Evolutionary conservation across 306 rosid species (phyloP).

Genomic region (Psophocarpus tetragonolobus): DNA sequence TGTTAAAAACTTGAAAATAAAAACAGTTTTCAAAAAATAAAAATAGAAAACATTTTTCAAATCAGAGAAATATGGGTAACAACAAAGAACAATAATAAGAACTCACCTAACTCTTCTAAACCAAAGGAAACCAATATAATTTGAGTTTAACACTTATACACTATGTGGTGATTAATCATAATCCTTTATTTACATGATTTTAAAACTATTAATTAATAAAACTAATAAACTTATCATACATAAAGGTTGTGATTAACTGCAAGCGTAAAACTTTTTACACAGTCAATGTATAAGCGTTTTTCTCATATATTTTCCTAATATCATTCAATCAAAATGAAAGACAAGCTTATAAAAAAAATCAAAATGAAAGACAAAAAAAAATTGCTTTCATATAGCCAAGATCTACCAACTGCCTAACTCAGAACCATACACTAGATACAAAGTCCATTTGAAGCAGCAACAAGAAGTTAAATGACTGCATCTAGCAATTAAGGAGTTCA

Average conservation of each 20-base stretch:
- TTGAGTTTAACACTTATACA: too few relatives aligned
- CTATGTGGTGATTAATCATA: too few relatives aligned
- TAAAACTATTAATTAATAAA: too few relatives aligned
- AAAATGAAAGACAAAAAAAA: background rate
- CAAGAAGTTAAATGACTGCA: constrained; percentile 30
- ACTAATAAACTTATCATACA: too few relatives aligned
- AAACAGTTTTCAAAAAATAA: background rate
- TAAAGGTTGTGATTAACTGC: too few relatives aligned
- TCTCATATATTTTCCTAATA: background rate
- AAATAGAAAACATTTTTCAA: background rate
- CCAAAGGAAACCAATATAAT: background rate
- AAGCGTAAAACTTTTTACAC: too few relatives aligned
- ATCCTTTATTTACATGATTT: too few relatives aligned
- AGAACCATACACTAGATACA: constrained; percentile 45
- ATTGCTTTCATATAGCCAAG: background rate
- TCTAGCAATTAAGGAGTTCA: constrained; percentile 30
- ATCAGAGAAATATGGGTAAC: background rate
- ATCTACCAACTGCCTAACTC: constrained; percentile 27
- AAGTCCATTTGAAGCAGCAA: constrained; percentile 37
- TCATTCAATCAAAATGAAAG: background rate
- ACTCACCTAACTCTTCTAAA: background rate
- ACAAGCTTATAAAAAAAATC: background rate
- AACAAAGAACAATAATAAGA: background rate
- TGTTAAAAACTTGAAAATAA: background rate
- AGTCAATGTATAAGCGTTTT: too few relatives aligned